A percentile compares a stretch with the other conserved stretches of the same genome.
These are phyloP conservation scores for Prunus padus DNA, from an alignment of 306 rosid species.

Conservation along the genomic window DNA sequence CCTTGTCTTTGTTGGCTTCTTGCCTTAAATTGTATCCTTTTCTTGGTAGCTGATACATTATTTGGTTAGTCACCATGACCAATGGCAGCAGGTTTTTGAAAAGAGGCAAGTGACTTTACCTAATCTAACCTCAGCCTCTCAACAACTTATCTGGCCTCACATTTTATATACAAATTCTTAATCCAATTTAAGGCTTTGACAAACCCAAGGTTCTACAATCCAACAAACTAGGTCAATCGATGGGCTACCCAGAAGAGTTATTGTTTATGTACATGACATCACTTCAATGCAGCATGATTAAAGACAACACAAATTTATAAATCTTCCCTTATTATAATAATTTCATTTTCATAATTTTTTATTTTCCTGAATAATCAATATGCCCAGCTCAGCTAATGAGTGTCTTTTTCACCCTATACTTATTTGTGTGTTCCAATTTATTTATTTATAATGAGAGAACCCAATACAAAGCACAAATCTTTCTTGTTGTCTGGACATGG, in stretches of 20 bases:
- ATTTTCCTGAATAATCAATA: background rate
- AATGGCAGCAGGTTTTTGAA: too few species aligned
- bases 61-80: background rate
- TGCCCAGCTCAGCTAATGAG: background rate
- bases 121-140: background rate
- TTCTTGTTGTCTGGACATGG: background rate
- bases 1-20: background rate
- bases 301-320: too few species aligned
- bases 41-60: background rate
- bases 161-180: background rate
- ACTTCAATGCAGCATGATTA: background rate
- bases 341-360: background rate
- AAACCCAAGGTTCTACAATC: background rate
- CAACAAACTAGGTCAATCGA: background rate
- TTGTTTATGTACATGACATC: background rate
- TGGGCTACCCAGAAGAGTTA: background rate
- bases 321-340: background rate
- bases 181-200: background rate
- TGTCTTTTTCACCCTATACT: background rate
- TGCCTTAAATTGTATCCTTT: background rate
- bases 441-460: background rate
- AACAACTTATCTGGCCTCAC: too few species aligned
- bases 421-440: background rate
- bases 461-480: background rate
- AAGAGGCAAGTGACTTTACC: background rate